These are phyloP conservation scores for Stylosanthes scabra DNA, from an alignment of 331 rosid genomes.

Conservation along the genomic window DNA sequence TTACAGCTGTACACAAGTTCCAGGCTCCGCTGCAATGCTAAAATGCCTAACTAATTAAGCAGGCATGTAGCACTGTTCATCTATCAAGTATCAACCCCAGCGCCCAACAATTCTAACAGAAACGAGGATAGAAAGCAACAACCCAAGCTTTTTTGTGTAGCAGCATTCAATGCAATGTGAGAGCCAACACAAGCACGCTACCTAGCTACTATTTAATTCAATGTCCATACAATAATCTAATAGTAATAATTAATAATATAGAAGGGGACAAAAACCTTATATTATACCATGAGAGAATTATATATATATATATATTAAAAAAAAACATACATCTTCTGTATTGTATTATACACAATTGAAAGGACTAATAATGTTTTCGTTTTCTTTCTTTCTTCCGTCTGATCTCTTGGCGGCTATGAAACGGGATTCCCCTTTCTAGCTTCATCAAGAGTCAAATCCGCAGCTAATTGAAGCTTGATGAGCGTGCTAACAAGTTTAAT, in stretches of 20 bases:
- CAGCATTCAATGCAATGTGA: slow-evolving; percentile 50
- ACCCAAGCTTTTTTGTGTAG: slow-evolving; percentile 54
- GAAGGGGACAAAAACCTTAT: background rate
- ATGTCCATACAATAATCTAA: slow-evolving; percentile 18
- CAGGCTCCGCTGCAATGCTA: slow-evolving; percentile 59
- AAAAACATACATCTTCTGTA: background rate
- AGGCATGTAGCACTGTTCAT: slow-evolving; percentile 49
- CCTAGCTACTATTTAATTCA: background rate
- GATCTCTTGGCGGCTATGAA: slow-evolving; percentile 20
- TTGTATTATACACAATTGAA: slow-evolving; percentile 52
- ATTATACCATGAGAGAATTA: slow-evolving; percentile 6
- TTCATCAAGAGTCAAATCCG: slow-evolving; percentile 39
- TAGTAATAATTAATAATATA: background rate
- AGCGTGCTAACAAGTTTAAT: slow-evolving; percentile 30
- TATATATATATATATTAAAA: background rate
- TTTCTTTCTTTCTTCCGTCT: slow-evolving; percentile 16
- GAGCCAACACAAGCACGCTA: slow-evolving; percentile 12
- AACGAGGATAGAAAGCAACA: slow-evolving; percentile 42
- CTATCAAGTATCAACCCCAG: slow-evolving; percentile 38
- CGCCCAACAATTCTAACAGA: slow-evolving; percentile 58
- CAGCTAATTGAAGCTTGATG: slow-evolving; percentile 37
- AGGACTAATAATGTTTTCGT: slow-evolving; percentile 30
- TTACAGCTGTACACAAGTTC: slow-evolving; percentile 56
- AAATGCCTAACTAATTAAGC: slow-evolving; percentile 58
- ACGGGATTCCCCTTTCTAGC: slow-evolving; percentile 33